Evolutionary conservation across 108 stramenopile genomes (phyloP).

Genomic region (Fragilariopsis cylindrus): DNA sequence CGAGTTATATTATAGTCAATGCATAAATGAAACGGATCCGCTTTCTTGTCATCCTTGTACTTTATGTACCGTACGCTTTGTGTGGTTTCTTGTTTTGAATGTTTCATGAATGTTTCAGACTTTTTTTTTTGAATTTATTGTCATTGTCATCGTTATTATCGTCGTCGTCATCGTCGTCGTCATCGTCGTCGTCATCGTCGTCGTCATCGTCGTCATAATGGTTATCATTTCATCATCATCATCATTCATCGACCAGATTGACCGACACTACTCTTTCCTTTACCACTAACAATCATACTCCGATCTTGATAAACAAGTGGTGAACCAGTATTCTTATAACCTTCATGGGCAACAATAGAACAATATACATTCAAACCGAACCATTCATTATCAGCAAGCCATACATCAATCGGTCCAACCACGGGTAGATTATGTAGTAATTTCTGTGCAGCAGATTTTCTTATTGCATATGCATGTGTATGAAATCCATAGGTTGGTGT

Average conservation of each 20-base stretch:
- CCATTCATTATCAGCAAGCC: slow-evolving; percentile 59
- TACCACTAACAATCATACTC: neutral
- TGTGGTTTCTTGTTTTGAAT: no score
- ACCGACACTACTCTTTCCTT: neutral
- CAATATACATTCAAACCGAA: slow-evolving; percentile 44
- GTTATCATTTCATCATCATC: no score
- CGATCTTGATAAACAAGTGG: slow-evolving; percentile 21
- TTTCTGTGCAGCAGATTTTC: slow-evolving; percentile 15
- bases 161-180: no score
- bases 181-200: no score
- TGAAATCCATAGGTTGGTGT: slow-evolving; percentile 53
- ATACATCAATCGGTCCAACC: slow-evolving; percentile 49
- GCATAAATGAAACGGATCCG: no score
- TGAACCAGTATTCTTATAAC: slow-evolving; percentile 28
- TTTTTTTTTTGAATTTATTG: no score
- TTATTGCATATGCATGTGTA: slow-evolving; percentile 54
- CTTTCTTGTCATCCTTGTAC: no score
- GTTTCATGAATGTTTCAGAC: no score
- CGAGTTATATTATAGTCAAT: no score
- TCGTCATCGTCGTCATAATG: no score
- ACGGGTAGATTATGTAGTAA: slow-evolving; percentile 39
- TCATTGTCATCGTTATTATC: no score
- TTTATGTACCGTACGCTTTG: no score
- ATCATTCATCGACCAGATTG: neutral
- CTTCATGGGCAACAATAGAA: slow-evolving; percentile 34